These are phyloP conservation scores for Suillus alpinus DNA, from an alignment of 768 basidiomycete genomes.

Conservation along the genomic window DNA sequence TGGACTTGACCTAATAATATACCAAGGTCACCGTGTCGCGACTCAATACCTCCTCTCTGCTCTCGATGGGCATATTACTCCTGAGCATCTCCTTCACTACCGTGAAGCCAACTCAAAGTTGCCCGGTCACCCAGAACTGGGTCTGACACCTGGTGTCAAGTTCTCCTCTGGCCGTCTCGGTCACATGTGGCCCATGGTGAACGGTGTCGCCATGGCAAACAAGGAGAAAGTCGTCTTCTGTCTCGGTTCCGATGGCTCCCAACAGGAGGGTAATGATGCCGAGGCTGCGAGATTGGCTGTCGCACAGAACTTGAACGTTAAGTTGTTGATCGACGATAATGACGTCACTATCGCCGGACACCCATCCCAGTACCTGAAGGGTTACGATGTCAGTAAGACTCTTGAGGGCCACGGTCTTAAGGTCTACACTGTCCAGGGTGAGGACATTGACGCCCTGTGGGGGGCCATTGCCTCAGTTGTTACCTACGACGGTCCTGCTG, in stretches of 20 bases:
- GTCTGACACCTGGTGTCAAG: constrained; percentile 88
- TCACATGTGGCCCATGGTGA: constrained; percentile 88
- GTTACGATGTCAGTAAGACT: constrained; percentile 69
- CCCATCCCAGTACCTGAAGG: constrained; percentile 81
- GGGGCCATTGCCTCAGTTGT: constrained; percentile 54
- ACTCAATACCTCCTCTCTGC: constrained; percentile 85
- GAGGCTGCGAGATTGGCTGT: constrained; percentile 88
- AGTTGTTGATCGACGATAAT: constrained; percentile 86
- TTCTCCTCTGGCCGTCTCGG: constrained; percentile 93
- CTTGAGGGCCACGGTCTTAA: constrained; percentile 81
- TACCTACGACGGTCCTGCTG: constrained; percentile 70
- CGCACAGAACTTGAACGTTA: constrained; percentile 79
- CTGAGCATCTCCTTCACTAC: constrained; percentile 80
- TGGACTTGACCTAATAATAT: constrained; percentile 1
- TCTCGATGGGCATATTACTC: constrained; percentile 66
- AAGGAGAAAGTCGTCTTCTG: constrained; percentile 75
- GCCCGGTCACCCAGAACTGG: constrained; percentile 87
- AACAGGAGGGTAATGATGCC: constrained; percentile 90
- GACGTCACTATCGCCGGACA: constrained; percentile 93
- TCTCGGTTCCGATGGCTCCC: constrained; percentile 86
- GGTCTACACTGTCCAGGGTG: constrained; percentile 70
- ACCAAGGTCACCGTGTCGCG: constrained; percentile 80
- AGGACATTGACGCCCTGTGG: constrained; percentile 81
- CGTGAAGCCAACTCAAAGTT: constrained; percentile 84
- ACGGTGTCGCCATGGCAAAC: constrained; percentile 81